phyloP scores from a whole-genome alignment of 352 stramenopile genomes.

The Pseudoperonospora humuli region DNA sequence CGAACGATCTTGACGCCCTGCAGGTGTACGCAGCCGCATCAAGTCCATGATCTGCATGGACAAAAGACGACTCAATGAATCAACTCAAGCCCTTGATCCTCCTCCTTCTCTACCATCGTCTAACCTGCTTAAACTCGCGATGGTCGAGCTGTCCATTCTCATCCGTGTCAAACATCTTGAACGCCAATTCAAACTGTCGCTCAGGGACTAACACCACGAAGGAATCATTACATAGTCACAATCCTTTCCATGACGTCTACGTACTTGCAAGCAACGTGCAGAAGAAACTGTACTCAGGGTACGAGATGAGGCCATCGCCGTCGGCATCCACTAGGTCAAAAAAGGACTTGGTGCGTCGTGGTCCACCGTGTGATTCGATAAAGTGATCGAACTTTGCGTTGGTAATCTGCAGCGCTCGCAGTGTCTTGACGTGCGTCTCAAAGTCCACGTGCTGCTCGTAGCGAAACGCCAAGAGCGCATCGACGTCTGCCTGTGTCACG shows the following conservation, averaged over 20 bases:
- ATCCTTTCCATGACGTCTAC: constrained; percentile 23
- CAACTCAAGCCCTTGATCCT: not conserved
- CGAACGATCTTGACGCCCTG: constrained; percentile 71
- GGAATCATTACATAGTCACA: not conserved
- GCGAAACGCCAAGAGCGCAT: constrained; percentile 44
- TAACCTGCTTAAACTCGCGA: constrained; percentile 79
- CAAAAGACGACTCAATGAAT: not conserved
- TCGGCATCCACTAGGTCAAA: constrained; percentile 83
- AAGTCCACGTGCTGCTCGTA: constrained; percentile 65
- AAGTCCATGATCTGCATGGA: constrained; percentile 70
- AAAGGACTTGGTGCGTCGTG: constrained; percentile 57
- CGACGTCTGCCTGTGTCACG: constrained; percentile 39
- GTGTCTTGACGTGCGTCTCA: constrained; percentile 75
- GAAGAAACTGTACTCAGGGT: constrained; percentile 88
- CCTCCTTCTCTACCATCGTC: not conserved
- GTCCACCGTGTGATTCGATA: constrained; percentile 55
- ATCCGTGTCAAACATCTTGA: constrained; percentile 86
- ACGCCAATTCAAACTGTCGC: constrained; percentile 82
- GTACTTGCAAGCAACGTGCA: constrained; percentile 77
- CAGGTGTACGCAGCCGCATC: constrained; percentile 69
- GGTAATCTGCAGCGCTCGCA: constrained; percentile 68
- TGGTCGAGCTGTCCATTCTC: constrained; percentile 75
- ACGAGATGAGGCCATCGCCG: constrained; percentile 82
- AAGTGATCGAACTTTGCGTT: constrained; percentile 82
- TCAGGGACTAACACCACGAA: constrained; percentile 49